phyloP scores from a whole-genome alignment of 1,284 basidiomycete genomes.

The Bondarzewia mesenterica region DNA sequence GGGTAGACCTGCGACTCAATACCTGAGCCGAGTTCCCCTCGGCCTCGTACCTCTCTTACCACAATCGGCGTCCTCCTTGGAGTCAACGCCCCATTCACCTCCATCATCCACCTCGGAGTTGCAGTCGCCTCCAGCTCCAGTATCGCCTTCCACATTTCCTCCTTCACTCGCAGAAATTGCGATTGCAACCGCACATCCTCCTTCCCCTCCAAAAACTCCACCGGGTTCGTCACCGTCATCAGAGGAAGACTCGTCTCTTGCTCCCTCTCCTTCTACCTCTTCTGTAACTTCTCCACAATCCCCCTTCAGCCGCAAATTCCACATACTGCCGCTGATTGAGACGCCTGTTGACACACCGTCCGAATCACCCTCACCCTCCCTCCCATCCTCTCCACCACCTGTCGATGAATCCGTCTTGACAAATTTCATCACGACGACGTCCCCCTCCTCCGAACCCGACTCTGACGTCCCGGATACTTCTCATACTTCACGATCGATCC shows the following conservation, averaged over 20 bases:
- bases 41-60: constrained; percentile 2
- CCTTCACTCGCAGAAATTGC: not conserved
- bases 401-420: not conserved
- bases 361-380: not conserved
- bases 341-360: constrained; percentile 1
- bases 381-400: not conserved
- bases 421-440: not conserved
- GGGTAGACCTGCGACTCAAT: too few species aligned
- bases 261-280: not conserved
- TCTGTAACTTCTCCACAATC: not conserved
- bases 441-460: not conserved
- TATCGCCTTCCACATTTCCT: constrained; percentile 4
- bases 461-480: not conserved
- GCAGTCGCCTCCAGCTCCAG: constrained; percentile 1
- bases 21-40: not conserved
- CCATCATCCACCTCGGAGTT: too few species aligned
- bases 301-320: constrained; percentile 9
- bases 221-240: not conserved
- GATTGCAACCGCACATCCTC: not conserved
- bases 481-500: not conserved
- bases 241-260: not conserved
- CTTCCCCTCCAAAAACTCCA: not conserved
- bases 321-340: constrained; percentile 13
- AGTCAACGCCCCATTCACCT: too few species aligned
- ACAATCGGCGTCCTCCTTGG: not conserved